Base-by-base conservation (phyloP, 208 protist genomes). In the Herpetomonas muscarum region DNA sequence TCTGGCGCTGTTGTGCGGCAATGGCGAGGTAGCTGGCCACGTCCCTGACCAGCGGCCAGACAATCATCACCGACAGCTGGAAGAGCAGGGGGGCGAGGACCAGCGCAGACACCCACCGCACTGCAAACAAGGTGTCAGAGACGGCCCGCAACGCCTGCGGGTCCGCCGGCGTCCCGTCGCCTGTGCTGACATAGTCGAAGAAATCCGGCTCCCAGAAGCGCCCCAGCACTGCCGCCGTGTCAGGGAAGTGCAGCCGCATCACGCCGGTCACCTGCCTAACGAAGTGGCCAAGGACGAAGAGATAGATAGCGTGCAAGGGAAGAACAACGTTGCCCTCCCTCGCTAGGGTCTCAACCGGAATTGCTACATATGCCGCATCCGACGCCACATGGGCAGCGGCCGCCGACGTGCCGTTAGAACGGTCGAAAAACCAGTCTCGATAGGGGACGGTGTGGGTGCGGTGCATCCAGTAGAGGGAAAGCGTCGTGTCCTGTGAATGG, bases 261-360 rank as follows among this genome's bases (percentile, higher is more conserved):
- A 44, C 66, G 6, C 39, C 53, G 29, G n/a, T n/a, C n/a, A n/a
- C n/a, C n/a, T n/a, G n/a, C n/a, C n/a, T n/a, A n/a, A n/a, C 55
- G 30, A 34, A 17, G 22, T 26, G 31, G 19, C 60, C 58, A 37
- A 59, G 42, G 5, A 67, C 28, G 28, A 46, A 67, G 28, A 85
- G 59, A 44, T 85, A 85, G 12, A 70, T 0, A 9, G 59, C 70
- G 53, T 81, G 79, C 2, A 81, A 39, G 0, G 79, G 79, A n/a
- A 69, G 50, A 3, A 79, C 31, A 1, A 81, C 29, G 17, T 50
- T 59, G 3, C 78, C 78, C 19, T 69, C 28, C 15, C 21, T 13
- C 30, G 66, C 57, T 3, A 52, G 44, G 0, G 12, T 31, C 13
- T 48, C 22, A 0, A 60, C n/a, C n/a, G n/a, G n/a, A n/a, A n/a